Percentiles rank a stretch among this genome's conserved stretches.
Evolutionary conservation across 2,329 filamentous ascomycete species (phyloP).

Genomic region (Colletotrichum echinochloae): DNA sequence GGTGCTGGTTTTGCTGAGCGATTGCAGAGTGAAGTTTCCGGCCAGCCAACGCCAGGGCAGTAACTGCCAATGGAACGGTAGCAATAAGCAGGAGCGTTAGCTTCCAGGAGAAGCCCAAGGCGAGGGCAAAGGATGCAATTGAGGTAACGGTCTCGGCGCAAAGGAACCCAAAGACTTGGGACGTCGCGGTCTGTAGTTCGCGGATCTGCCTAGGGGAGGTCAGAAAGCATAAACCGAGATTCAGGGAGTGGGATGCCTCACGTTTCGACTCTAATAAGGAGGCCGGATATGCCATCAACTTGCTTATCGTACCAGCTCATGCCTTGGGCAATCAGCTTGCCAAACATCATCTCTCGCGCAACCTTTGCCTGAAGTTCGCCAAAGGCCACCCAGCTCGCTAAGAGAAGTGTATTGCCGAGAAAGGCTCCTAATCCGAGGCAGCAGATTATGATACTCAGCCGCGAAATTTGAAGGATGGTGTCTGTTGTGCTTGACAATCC

Average conservation of each 20-base stretch:
- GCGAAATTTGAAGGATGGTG: conserved; percentile 67
- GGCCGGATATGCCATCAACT: conserved; percentile 76
- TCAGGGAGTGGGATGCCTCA: conserved; percentile 56
- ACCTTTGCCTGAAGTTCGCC: conserved; percentile 82
- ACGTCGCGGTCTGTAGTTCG: conserved; percentile 84
- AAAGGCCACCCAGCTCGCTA: conserved; percentile 79
- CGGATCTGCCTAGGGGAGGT: conserved; percentile 74
- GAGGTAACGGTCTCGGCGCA: conserved; percentile 74
- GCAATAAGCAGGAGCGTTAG: conserved; percentile 84
- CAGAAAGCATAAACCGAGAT: conserved; percentile 4
- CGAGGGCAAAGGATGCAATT: conserved; percentile 74
- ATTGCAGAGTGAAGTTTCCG: conserved; percentile 73
- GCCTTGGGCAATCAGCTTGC: conserved; percentile 62
- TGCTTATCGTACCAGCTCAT: conserved; percentile 86
- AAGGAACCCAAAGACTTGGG: conserved; percentile 81
- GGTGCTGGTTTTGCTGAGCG: conserved; percentile 73
- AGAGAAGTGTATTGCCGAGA: conserved; percentile 74
- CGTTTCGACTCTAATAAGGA: conserved; percentile 80
- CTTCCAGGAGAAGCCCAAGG: conserved; percentile 85
- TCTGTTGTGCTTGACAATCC: conserved; percentile 61
- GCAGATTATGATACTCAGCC: conserved; percentile 72
- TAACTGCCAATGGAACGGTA: conserved; percentile 75
- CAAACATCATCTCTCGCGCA: conserved; percentile 73
- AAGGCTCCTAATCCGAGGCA: conserved; percentile 74
- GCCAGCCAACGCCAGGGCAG: conserved; percentile 71